These are phyloP conservation scores for Sclerotinia nivalis DNA, from an alignment of 2,329 filamentous ascomycete species.

Conservation along the genomic window DNA sequence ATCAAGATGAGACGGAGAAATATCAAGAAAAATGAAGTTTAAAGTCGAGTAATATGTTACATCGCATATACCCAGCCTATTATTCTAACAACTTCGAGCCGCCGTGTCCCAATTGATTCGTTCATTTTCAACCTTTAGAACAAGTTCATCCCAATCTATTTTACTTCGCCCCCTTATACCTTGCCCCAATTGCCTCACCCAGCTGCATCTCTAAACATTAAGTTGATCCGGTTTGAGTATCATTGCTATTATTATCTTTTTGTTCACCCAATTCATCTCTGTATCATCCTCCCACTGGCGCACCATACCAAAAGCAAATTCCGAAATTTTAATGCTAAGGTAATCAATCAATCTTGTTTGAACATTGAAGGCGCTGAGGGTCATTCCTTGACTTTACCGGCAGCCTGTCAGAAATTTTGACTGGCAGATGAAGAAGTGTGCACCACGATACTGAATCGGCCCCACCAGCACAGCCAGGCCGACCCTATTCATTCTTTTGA, in stretches of 20 bases:
- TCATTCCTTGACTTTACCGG: constrained; percentile 16
- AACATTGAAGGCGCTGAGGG: constrained; percentile 12
- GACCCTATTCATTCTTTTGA: constrained; percentile 22
- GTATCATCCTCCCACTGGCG: constrained; percentile 2
- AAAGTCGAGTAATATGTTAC: constrained; percentile 20
- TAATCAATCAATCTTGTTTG: constrained; percentile 21
- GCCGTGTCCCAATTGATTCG: constrained; percentile 9
- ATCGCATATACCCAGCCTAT: constrained; percentile 22
- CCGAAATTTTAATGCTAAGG: constrained; percentile 2
- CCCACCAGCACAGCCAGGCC: constrained; percentile 25
- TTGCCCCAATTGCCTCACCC: neutral
- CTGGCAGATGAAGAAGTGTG: constrained; percentile 16
- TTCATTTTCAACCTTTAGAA: constrained; percentile 2
- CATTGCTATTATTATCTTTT: constrained; percentile 25
- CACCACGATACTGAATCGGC: constrained; percentile 11
- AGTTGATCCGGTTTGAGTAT: constrained; percentile 17
- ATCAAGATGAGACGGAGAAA: neutral
- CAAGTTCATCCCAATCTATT: constrained; percentile 18
- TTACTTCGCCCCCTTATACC: constrained; percentile 23
- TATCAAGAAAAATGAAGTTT: constrained; percentile 9
- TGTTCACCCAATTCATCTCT: constrained; percentile 1
- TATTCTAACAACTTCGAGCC: constrained; percentile 11
- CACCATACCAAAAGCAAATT: constrained; percentile 14
- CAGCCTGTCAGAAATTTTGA: constrained; percentile 18
- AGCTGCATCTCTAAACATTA: constrained; percentile 23